These are phyloP conservation scores for Kernera saxatilis DNA, from an alignment of 345 rosid species.

Conservation along the genomic window DNA sequence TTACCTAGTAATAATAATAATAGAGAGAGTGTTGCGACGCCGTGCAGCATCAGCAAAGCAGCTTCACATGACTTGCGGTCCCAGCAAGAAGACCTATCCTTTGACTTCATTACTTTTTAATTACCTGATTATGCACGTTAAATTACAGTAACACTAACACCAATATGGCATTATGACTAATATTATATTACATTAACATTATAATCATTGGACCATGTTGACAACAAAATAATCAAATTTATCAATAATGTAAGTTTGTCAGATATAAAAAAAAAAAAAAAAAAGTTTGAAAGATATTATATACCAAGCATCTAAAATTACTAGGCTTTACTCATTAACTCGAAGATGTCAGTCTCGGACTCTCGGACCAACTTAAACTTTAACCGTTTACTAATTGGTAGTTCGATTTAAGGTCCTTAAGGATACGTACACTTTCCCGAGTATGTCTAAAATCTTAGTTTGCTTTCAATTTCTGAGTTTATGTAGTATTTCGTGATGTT, in stretches of 20 bases:
- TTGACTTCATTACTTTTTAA: neutral
- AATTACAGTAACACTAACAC: neutral
- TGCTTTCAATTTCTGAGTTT: conserved; percentile 2
- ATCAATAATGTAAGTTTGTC: conserved; percentile 2
- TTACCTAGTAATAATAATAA: too few relatives aligned
- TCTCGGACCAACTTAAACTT: too few relatives aligned
- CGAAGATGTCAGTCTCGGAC: too few relatives aligned
- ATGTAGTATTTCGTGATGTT: neutral
- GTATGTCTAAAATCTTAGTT: neutral
- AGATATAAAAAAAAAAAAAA: too few relatives aligned
- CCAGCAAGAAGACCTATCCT: conserved; percentile 16
- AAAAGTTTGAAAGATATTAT: too few relatives aligned
- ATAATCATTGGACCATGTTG: neutral
- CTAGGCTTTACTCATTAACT: too few relatives aligned
- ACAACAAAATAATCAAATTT: neutral
- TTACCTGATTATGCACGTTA: conserved; percentile 4
- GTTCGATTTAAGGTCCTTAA: too few relatives aligned
- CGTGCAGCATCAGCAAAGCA: conserved; percentile 24
- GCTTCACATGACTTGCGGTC: conserved; percentile 28
- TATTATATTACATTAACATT: neutral
- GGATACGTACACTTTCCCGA: neutral
- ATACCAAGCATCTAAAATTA: too few relatives aligned
- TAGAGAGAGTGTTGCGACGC: conserved; percentile 24
- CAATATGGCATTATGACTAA: neutral
- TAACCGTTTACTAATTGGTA: too few relatives aligned